A percentile compares a stretch with the other conserved stretches of the same genome.
These are phyloP conservation scores for Globisporangium nunn DNA, from an alignment of 352 stramenopile species.

Conservation along the genomic window DNA sequence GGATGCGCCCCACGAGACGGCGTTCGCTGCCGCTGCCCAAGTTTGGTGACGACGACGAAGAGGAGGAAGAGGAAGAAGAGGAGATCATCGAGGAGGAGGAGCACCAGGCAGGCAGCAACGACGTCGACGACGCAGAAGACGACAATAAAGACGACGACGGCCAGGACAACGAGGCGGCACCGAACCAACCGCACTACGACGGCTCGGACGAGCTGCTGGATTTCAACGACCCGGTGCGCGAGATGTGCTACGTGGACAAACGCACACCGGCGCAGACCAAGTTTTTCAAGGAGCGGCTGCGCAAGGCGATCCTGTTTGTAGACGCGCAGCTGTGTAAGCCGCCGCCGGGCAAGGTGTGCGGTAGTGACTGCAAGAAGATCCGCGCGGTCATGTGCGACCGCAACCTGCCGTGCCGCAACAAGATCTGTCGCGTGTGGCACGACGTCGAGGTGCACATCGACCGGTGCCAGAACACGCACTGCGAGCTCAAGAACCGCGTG, in stretches of 20 bases:
- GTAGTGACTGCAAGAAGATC: slow-evolving; percentile 50
- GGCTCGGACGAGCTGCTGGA: slow-evolving; percentile 42
- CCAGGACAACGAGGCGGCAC: slow-evolving; percentile 8
- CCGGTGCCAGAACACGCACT: slow-evolving; percentile 53
- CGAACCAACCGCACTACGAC: slow-evolving; percentile 30
- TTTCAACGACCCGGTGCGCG: slow-evolving; percentile 61
- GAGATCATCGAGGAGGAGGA: slow-evolving; percentile 6
- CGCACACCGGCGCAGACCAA: slow-evolving; percentile 40
- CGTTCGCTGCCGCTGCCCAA: slow-evolving; percentile 12
- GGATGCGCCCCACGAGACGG: slow-evolving; percentile 3
- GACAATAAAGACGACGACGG: slow-evolving; percentile 13
- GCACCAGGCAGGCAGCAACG: neutral
- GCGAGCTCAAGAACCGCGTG: slow-evolving; percentile 66
- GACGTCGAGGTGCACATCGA: slow-evolving; percentile 66
- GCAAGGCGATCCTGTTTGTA: slow-evolving; percentile 62
- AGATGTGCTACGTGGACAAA: slow-evolving; percentile 55
- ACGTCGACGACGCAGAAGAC: slow-evolving; percentile 20
- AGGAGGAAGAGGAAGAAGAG: slow-evolving; percentile 10
- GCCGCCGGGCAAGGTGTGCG: slow-evolving; percentile 34
- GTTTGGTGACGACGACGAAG: slow-evolving; percentile 7
- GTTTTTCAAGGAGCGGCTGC: slow-evolving; percentile 66
- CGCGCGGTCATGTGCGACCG: slow-evolving; percentile 60
- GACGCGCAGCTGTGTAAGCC: slow-evolving; percentile 57
- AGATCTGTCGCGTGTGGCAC: slow-evolving; percentile 64
- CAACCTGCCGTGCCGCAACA: slow-evolving; percentile 57